Conservation (phyloP, 306 rosid genomes). For the Vigna nakashimae region DNA sequence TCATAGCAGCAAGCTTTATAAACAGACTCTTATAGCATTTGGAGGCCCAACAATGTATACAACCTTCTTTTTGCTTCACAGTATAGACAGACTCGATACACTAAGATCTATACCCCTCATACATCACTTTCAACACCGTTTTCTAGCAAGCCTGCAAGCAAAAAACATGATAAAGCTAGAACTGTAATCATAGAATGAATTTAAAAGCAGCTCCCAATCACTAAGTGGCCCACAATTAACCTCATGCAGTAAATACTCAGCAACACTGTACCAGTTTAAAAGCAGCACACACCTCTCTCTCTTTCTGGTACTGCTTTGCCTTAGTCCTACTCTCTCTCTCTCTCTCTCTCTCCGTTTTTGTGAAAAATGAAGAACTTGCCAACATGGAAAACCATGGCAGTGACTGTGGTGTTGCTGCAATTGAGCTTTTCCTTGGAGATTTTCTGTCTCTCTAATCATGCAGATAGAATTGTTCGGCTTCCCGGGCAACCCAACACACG, state of each 20-base stretch:
- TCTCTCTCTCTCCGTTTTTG: slow-evolving; percentile 33
- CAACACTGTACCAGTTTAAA: slow-evolving; percentile 39
- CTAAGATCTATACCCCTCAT: slow-evolving; percentile 46
- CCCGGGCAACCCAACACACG: slow-evolving; percentile 64
- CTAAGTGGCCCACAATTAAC: slow-evolving; percentile 41
- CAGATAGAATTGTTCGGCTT: slow-evolving; percentile 57
- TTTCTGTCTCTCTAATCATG: slow-evolving; percentile 50
- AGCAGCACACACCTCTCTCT: background rate
- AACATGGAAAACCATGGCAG: slow-evolving; percentile 42
- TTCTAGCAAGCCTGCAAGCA: slow-evolving; percentile 58
- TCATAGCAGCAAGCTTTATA: slow-evolving; percentile 30
- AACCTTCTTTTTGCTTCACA: slow-evolving; percentile 2
- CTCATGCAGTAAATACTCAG: slow-evolving; percentile 28
- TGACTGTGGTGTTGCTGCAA: slow-evolving; percentile 48
- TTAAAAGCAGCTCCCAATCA: slow-evolving; percentile 35
- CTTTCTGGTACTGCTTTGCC: background rate
- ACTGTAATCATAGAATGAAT: slow-evolving; percentile 48
- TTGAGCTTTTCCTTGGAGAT: slow-evolving; percentile 40
- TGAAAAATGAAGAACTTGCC: slow-evolving; percentile 42
- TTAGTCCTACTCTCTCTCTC: slow-evolving; percentile 23
- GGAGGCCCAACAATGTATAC: slow-evolving; percentile 12
- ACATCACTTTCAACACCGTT: slow-evolving; percentile 52
- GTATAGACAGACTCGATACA: slow-evolving; percentile 35
- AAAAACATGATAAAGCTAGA: slow-evolving; percentile 42
- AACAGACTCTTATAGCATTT: slow-evolving; percentile 41